phyloP scores from a whole-genome alignment of 108 stramenopile species.

The Chaetoceros tenuissimus region DNA sequence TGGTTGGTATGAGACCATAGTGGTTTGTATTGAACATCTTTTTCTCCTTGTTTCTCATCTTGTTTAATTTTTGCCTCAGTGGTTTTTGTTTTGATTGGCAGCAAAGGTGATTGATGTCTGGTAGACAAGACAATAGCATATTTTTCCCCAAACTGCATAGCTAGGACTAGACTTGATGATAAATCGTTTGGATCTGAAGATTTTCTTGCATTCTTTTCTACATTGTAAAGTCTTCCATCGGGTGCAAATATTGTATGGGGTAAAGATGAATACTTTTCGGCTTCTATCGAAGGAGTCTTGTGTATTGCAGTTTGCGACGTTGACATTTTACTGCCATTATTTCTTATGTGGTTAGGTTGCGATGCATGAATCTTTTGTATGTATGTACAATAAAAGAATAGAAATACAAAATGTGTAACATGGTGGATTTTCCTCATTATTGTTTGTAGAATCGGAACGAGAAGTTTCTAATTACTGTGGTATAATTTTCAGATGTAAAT shows the following conservation, averaged over 20 bases:
- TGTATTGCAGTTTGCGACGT: neutral
- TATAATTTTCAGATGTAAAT: no score
- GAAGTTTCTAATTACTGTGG: no score
- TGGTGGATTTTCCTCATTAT: no score
- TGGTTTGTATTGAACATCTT: slow-evolving; percentile 18
- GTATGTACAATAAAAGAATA: no score
- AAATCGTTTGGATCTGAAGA: slow-evolving; percentile 13
- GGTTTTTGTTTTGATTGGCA: slow-evolving; percentile 2
- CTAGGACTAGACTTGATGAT: slow-evolving; percentile 37
- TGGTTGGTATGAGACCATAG: slow-evolving; percentile 2
- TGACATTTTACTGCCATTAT: no score
- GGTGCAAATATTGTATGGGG: slow-evolving; percentile 72
- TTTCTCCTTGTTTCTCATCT: slow-evolving; percentile 1
- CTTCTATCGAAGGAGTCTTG: slow-evolving; percentile 16
- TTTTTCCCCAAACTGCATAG: slow-evolving; percentile 33
- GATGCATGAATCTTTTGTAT: no score
- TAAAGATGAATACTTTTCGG: slow-evolving; percentile 27
- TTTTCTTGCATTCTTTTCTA: slow-evolving; percentile 38
- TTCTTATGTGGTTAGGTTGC: no score
- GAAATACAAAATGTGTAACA: no score
- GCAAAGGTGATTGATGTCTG: slow-evolving; percentile 24
- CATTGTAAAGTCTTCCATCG: slow-evolving; percentile 51
- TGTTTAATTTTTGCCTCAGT: neutral
- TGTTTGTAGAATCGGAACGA: no score
- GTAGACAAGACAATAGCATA: slow-evolving; percentile 54